A percentile compares a stretch with the other conserved stretches of the same genome.
Evolutionary conservation across 345 rosid species (phyloP).

Genomic region (Barbarea vulgaris): DNA sequence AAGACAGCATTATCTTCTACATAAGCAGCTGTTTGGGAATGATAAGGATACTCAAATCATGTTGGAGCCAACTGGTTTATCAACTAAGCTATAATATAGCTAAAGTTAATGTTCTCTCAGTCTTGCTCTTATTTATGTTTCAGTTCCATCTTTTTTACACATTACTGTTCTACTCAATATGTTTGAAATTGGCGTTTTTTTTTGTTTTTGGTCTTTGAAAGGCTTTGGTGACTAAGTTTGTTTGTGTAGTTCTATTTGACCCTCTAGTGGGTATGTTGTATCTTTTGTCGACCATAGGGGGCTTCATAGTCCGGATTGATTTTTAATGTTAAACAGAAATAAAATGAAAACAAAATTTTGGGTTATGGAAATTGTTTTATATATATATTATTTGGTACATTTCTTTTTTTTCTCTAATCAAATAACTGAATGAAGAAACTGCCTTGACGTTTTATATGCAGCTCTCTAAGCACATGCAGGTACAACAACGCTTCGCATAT

Average conservation of each 20-base stretch:
- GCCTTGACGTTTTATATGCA: constrained; percentile 34
- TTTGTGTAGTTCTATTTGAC: constrained; percentile 25
- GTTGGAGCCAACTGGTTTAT: constrained; percentile 33
- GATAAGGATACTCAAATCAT: constrained; percentile 28
- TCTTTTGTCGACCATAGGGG: not conserved
- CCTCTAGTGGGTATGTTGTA: constrained; percentile 21
- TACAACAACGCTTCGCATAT: constrained; percentile 49
- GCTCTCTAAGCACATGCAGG: constrained; percentile 57
- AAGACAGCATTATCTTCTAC: constrained; percentile 55
- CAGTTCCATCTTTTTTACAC: not conserved
- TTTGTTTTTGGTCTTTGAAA: not conserved
- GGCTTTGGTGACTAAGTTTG: not conserved
- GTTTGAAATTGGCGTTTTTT: not conserved
- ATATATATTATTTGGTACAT: not conserved
- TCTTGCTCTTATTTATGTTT: constrained; percentile 5
- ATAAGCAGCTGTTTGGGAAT: constrained; percentile 58
- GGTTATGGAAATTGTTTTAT: constrained; percentile 1
- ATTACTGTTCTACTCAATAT: not conserved
- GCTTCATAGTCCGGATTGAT: not conserved
- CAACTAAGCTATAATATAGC: constrained; percentile 20
- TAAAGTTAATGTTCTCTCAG: constrained; percentile 13
- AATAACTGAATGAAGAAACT: constrained; percentile 38
- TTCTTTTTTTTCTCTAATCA: constrained; percentile 19
- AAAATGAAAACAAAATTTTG: constrained; percentile 1
- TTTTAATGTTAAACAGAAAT: not conserved